Percentiles rank a stretch among this genome's conserved stretches.
Conservation (phyloP, 83 land plant species). For the Picea abies region DNA sequence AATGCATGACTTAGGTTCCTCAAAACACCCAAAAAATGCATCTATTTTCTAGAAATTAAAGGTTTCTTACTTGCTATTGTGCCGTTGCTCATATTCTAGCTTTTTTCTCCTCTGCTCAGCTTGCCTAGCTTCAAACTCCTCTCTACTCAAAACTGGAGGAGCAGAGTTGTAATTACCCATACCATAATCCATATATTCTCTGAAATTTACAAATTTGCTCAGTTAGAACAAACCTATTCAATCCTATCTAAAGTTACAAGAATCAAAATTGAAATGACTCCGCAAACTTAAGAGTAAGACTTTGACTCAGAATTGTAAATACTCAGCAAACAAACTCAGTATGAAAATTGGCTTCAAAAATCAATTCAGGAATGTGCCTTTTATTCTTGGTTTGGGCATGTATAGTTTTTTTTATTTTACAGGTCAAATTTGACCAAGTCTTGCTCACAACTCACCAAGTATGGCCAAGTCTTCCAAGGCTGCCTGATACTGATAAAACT, state of each 20-base stretch:
- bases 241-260: neutral
- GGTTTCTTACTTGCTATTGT: conserved; percentile 6
- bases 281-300: too few relatives aligned
- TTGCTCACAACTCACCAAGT: too few relatives aligned
- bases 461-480: too few relatives aligned
- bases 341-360: too few relatives aligned
- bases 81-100: conserved; percentile 58
- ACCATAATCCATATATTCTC: conserved; percentile 55
- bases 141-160: conserved; percentile 57
- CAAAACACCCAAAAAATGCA: too few relatives aligned
- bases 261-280: too few relatives aligned
- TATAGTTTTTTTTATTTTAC: too few relatives aligned
- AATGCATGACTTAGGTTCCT: neutral
- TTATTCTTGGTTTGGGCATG: too few relatives aligned
- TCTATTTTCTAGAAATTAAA: neutral
- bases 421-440: too few relatives aligned
- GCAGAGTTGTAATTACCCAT: conserved; percentile 27
- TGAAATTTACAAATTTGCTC: conserved; percentile 15
- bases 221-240: neutral
- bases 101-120: conserved; percentile 72
- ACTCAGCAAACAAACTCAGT: too few relatives aligned
- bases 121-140: conserved; percentile 84
- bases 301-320: too few relatives aligned
- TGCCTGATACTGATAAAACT: neutral
- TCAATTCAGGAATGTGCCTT: too few relatives aligned